Conservation (phyloP, 2,329 filamentous ascomycete species). For the Aspergillus ochraceus region DNA sequence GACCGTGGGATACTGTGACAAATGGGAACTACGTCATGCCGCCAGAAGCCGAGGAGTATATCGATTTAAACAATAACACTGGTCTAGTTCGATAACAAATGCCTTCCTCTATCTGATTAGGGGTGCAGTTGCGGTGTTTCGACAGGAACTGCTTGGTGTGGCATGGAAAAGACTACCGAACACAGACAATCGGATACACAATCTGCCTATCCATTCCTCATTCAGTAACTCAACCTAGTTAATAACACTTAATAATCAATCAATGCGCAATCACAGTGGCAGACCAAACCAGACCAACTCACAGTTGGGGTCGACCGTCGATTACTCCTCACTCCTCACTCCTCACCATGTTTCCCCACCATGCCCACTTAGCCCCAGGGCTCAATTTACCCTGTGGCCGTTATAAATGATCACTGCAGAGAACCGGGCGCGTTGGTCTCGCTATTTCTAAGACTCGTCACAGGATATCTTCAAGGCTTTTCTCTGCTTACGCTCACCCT, state of each 20-base stretch:
- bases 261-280: neutral
- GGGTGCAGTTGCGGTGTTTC: no score
- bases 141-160: no score
- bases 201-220: constrained; percentile 1
- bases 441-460: neutral
- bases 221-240: neutral
- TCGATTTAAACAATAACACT: no score
- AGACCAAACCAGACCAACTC: neutral
- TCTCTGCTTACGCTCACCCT: neutral
- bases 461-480: neutral
- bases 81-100: no score
- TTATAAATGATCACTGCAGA: neutral
- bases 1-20: no score
- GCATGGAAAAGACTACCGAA: neutral
- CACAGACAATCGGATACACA: neutral
- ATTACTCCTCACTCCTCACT: neutral
- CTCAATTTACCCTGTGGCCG: neutral
- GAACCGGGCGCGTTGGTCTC: neutral
- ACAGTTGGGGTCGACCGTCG: neutral
- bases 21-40: neutral
- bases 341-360: neutral
- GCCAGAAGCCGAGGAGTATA: neutral
- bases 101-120: no score
- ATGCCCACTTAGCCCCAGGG: neutral
- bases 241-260: neutral